These are phyloP conservation scores for Trypanosoma boissoni DNA, from an alignment of 208 protist species.

Conservation along the genomic window DNA sequence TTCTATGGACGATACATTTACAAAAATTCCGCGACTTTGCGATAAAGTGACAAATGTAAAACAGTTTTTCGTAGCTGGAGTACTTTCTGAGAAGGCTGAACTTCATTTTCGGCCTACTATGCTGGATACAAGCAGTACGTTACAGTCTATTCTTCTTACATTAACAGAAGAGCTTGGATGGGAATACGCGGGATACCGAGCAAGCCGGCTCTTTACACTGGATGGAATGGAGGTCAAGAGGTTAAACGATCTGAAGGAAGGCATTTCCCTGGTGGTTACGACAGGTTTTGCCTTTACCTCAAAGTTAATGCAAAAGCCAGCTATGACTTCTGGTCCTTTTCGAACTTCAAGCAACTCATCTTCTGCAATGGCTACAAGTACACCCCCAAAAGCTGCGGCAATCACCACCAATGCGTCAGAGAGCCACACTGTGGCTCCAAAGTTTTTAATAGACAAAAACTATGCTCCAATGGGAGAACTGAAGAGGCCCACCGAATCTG, in stretches of 20 bases:
- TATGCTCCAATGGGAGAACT: too few species aligned
- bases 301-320: neutral
- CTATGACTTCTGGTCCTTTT: neutral
- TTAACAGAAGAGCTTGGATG: conserved; percentile 54
- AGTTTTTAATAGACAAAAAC: too few species aligned
- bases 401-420: too few species aligned
- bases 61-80: conserved; percentile 3
- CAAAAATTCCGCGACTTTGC: conserved; percentile 33
- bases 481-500: too few species aligned
- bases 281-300: conserved; percentile 36
- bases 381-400: too few species aligned
- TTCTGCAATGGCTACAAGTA: too few species aligned
- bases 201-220: conserved; percentile 60
- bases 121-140: conserved; percentile 27
- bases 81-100: conserved; percentile 12
- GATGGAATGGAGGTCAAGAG: conserved; percentile 55
- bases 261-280: conserved; percentile 58
- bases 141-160: conserved; percentile 43
- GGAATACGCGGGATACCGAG: conserved; percentile 25
- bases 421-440: too few species aligned
- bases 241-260: conserved; percentile 35
- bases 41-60: neutral
- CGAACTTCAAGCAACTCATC: conserved; percentile 6
- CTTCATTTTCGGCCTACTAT: conserved; percentile 25
- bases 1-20: conserved; percentile 36